Conservation (phyloP, 352 stramenopile genomes). For the Phytopythium kandeliae region DNA sequence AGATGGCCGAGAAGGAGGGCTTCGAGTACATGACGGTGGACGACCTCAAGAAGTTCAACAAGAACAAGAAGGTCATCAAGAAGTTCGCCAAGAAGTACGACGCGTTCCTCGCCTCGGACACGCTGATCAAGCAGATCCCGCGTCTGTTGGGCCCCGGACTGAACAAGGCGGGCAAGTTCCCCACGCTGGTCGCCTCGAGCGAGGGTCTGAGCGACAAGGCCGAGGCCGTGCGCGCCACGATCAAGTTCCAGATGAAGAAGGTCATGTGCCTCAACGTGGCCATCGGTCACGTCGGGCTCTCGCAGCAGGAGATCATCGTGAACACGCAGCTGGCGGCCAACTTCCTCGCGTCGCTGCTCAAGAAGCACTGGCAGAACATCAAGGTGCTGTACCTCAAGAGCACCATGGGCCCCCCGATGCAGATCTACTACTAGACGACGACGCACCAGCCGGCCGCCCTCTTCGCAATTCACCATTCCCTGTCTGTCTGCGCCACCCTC, state of each 20-base stretch:
- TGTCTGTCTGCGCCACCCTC: background rate
- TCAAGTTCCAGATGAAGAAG: slow-evolving; percentile 99
- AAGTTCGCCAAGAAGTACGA: slow-evolving; percentile 99
- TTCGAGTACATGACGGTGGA: slow-evolving; percentile 98
- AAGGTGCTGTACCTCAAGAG: slow-evolving; percentile 99
- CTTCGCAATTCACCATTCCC: slow-evolving; percentile 6
- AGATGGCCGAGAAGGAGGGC: slow-evolving; percentile 97
- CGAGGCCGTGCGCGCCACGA: slow-evolving; percentile 96
- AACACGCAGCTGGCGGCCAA: slow-evolving; percentile 99
- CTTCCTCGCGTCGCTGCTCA: slow-evolving; percentile 98
- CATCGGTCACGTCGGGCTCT: slow-evolving; percentile 95
- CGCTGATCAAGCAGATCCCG: slow-evolving; percentile 99
- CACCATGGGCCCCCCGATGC: slow-evolving; percentile 97
- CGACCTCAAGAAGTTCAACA: slow-evolving; percentile 99
- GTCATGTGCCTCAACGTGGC: slow-evolving; percentile 99
- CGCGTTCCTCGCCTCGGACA: slow-evolving; percentile 98
- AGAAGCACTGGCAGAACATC: slow-evolving; percentile 99
- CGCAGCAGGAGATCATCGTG: slow-evolving; percentile 94
- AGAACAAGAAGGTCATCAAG: slow-evolving; percentile 99
- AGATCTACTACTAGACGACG: slow-evolving; percentile 99
- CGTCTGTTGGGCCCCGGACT: slow-evolving; percentile 98
- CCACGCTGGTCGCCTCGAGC: slow-evolving; percentile 91
- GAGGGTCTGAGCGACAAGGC: slow-evolving; percentile 98
- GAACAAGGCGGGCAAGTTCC: slow-evolving; percentile 99
- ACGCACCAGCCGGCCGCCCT: background rate